phyloP scores from a whole-genome alignment of 768 basidiomycete species.

The Termitomyces sp. region DNA sequence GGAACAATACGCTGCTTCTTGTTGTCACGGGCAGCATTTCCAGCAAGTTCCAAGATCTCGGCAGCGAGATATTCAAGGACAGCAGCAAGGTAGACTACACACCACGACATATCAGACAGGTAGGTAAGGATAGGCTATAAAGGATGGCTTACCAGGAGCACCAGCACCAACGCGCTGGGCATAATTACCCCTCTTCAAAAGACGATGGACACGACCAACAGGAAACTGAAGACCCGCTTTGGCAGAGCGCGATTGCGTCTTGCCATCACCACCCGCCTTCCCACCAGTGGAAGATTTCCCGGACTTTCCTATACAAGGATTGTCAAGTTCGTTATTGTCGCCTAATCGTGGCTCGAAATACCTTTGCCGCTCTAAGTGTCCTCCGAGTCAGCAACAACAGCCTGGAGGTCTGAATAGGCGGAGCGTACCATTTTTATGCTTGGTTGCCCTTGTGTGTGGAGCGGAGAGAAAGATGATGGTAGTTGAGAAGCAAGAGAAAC shows the following conservation, averaged over 20 bases:
- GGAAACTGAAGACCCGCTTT: slow-evolving; percentile 82
- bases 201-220: slow-evolving; percentile 90
- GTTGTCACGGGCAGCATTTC: slow-evolving; percentile 85
- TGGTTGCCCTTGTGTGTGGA: slow-evolving; percentile 10
- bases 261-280: slow-evolving; percentile 48
- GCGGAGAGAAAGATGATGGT: slow-evolving; percentile 24
- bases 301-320: slow-evolving; percentile 30
- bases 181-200: slow-evolving; percentile 82
- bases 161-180: slow-evolving; percentile 85
- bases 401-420: neutral
- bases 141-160: slow-evolving; percentile 57
- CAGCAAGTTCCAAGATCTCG: slow-evolving; percentile 91
- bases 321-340: slow-evolving; percentile 4
- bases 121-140: neutral
- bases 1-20: slow-evolving; percentile 96
- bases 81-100: slow-evolving; percentile 80
- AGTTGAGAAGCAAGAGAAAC: slow-evolving; percentile 27
- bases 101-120: neutral
- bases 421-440: slow-evolving; percentile 21
- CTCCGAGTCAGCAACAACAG: slow-evolving; percentile 2
- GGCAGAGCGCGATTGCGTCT: slow-evolving; percentile 65
- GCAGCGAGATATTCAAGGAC: slow-evolving; percentile 91
- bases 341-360: slow-evolving; percentile 6
- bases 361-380: slow-evolving; percentile 33
- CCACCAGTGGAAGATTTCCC: slow-evolving; percentile 72